A percentile compares a stretch with the other conserved stretches of the same genome.
These are phyloP conservation scores for Termitomyces sp. DNA, from an alignment of 768 basidiomycete species.

Conservation along the genomic window DNA sequence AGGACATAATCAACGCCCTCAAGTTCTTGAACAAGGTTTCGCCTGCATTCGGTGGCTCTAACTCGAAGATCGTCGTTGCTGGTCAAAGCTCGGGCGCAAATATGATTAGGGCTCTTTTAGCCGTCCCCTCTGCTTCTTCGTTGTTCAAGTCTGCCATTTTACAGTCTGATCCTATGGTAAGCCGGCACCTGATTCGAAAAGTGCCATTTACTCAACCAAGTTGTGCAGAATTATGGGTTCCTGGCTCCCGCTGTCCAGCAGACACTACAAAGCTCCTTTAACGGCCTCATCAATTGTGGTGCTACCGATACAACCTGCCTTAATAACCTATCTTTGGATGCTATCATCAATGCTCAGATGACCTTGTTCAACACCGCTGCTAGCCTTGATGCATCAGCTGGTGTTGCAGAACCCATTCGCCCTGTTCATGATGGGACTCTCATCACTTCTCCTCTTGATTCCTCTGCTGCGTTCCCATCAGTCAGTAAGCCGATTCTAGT, in stretches of 20 bases:
- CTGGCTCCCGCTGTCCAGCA: constrained; percentile 52
- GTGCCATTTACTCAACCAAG: constrained; percentile 2
- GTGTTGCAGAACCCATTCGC: constrained; percentile 57
- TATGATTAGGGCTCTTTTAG: constrained; percentile 76
- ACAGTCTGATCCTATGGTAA: constrained; percentile 86
- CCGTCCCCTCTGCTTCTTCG: constrained; percentile 63
- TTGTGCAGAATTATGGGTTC: constrained; percentile 70
- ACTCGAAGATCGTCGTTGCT: constrained; percentile 67
- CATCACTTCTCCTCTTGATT: constrained; percentile 65
- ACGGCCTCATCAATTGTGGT: constrained; percentile 43
- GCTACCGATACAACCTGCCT: constrained; percentile 49
- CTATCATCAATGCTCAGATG: constrained; percentile 54
- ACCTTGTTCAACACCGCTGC: constrained; percentile 42
- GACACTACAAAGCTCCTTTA: constrained; percentile 53
- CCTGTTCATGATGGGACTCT: constrained; percentile 68
- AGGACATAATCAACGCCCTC: constrained; percentile 66
- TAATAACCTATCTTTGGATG: constrained; percentile 42
- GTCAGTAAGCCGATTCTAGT: constrained; percentile 68
- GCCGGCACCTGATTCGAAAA: constrained; percentile 13
- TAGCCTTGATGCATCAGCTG: constrained; percentile 52
- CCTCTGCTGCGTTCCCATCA: constrained; percentile 55
- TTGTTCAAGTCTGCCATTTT: constrained; percentile 79
- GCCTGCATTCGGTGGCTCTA: constrained; percentile 66
- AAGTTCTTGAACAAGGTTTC: constrained; percentile 57
- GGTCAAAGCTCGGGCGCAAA: constrained; percentile 83